Conservation (phyloP, 1,139 yeast genomes). For the Taphrina pruni region DNA sequence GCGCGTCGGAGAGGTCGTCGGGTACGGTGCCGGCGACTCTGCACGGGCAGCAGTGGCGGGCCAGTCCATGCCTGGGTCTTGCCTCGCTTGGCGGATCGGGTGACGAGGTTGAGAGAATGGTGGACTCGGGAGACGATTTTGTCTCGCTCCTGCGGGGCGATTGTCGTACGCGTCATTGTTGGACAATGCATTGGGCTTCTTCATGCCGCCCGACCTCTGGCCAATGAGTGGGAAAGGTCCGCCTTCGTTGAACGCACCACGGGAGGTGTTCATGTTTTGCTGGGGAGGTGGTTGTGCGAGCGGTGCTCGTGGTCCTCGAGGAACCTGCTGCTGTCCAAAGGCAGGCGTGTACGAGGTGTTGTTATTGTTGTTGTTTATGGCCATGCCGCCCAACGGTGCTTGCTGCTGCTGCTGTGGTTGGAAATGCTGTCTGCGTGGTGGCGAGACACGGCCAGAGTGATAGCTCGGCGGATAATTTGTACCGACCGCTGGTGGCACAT, state of each 20-base stretch:
- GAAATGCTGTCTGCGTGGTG: conserved; percentile 16
- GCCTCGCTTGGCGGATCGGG: conserved; percentile 20
- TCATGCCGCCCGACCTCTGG: neutral
- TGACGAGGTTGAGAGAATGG: conserved; percentile 1
- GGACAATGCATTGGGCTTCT: neutral
- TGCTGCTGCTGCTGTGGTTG: conserved; percentile 14
- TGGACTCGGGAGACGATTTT: conserved; percentile 16
- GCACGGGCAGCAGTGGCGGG: neutral
- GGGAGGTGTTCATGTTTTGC: conserved; percentile 1
- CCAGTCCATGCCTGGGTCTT: conserved; percentile 18
- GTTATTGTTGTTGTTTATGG: neutral
- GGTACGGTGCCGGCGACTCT: conserved; percentile 22
- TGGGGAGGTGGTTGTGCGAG: neutral
- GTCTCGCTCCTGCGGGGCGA: conserved; percentile 3
- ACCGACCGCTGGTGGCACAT: neutral
- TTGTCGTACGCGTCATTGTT: neutral
- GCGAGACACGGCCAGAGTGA: conserved; percentile 9
- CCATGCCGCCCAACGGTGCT: neutral
- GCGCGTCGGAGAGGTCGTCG: neutral
- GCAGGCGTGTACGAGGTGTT: neutral
- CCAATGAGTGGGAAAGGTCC: conserved; percentile 27
- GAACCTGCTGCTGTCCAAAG: conserved; percentile 2
- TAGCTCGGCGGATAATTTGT: conserved; percentile 11
- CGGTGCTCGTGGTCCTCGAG: conserved; percentile 15
- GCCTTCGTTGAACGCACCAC: conserved; percentile 23